These are phyloP conservation scores for Rutstroemia sp. DNA, from an alignment of 2,329 filamentous ascomycete genomes.

Conservation along the genomic window DNA sequence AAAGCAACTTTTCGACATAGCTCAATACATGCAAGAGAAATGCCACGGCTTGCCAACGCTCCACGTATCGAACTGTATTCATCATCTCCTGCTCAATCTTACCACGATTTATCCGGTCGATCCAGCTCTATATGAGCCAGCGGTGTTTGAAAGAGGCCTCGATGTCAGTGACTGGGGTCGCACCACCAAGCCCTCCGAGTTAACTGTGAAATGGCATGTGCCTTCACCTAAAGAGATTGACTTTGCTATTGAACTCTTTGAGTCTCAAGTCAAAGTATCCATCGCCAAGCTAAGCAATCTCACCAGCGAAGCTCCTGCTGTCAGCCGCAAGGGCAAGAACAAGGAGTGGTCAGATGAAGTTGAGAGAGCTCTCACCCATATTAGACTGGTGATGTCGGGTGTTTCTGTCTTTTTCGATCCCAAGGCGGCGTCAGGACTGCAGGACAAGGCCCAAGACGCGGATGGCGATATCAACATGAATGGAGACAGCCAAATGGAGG, in stretches of 20 bases:
- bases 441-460: conserved; percentile 37
- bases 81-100: conserved; percentile 89
- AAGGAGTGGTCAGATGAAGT: conserved; percentile 99
- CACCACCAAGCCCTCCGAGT: conserved; percentile 61
- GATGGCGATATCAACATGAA: conserved; percentile 39
- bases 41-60: conserved; percentile 91
- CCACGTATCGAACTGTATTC: conserved; percentile 94
- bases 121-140: conserved; percentile 78
- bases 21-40: conserved; percentile 91
- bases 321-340: conserved; percentile 88
- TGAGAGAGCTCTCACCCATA: conserved; percentile 77
- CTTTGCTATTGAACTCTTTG: conserved; percentile 85
- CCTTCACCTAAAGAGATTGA: conserved; percentile 72
- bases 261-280: conserved; percentile 72
- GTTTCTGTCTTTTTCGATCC: conserved; percentile 86
- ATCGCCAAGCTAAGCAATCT: conserved; percentile 67
- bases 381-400: conserved; percentile 84
- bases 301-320: conserved; percentile 72
- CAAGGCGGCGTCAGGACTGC: conserved; percentile 54
- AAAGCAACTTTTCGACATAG: conserved; percentile 82
- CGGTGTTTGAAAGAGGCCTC: conserved; percentile 62
- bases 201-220: conserved; percentile 88
- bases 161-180: conserved; percentile 79
- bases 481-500: conserved; percentile 44
- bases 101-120: conserved; percentile 93